Conservation (phyloP, 139 green algal genomes). For the Closterium sp. region DNA sequence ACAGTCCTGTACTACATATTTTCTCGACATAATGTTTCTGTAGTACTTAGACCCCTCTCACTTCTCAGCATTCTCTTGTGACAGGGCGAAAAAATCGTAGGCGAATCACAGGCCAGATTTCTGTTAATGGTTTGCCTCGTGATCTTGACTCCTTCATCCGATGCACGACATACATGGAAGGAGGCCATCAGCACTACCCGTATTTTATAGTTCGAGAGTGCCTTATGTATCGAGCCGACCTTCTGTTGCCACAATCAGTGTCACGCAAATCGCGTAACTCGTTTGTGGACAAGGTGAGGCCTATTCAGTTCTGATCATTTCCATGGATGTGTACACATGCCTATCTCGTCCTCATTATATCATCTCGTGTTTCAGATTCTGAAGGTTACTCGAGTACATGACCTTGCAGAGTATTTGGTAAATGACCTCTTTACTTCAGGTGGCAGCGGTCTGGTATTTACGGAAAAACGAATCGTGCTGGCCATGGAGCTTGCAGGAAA, state of each 20-base stretch:
- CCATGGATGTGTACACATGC: too few relatives aligned
- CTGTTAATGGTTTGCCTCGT: neutral
- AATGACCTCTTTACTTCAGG: neutral
- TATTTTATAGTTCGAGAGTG: neutral
- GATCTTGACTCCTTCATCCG: neutral
- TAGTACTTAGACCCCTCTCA: neutral
- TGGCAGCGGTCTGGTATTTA: neutral
- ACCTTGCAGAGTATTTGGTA: neutral
- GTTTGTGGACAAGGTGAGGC: neutral
- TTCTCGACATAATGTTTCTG: too few relatives aligned
- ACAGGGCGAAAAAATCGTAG: neutral
- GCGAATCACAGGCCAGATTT: neutral
- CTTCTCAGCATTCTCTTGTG: neutral
- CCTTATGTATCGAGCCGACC: neutral
- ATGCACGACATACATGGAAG: neutral
- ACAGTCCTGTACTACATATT: neutral
- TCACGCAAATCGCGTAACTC: too few relatives aligned
- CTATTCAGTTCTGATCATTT: neutral
- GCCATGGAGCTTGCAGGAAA: neutral
- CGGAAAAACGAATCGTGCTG: neutral
- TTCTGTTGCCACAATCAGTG: neutral
- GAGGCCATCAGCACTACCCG: neutral
- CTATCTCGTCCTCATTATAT: neutral
- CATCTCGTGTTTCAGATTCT: neutral
- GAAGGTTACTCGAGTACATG: neutral